phyloP scores from a whole-genome alignment of 2,329 filamentous ascomycete genomes.

The Neofusicoccum sp. region DNA sequence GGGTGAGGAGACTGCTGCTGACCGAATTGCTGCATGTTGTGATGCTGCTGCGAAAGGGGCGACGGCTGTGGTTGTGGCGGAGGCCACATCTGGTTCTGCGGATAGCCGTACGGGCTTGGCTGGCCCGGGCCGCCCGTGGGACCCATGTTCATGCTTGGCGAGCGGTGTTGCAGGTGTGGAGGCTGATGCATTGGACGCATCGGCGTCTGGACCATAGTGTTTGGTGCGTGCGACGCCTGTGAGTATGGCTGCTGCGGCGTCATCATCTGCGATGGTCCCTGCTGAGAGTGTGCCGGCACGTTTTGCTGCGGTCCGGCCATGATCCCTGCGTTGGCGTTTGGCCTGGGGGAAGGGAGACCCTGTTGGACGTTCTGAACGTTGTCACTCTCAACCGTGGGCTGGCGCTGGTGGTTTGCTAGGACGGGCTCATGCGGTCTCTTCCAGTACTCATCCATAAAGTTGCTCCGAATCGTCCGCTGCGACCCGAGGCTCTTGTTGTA shows the following conservation, averaged over 20 bases:
- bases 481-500: slow-evolving; percentile 84
- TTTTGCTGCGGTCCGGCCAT: slow-evolving; percentile 60
- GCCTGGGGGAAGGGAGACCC: slow-evolving; percentile 52
- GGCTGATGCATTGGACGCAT: slow-evolving; percentile 70
- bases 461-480: slow-evolving; percentile 75
- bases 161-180: slow-evolving; percentile 67
- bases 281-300: slow-evolving; percentile 58
- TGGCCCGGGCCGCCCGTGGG: slow-evolving; percentile 42
- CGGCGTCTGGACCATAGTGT: slow-evolving; percentile 71
- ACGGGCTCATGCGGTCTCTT: slow-evolving; percentile 80
- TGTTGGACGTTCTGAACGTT: slow-evolving; percentile 45
- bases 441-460: slow-evolving; percentile 83
- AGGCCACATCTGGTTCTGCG: slow-evolving; percentile 52
- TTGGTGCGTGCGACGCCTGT: slow-evolving; percentile 49
- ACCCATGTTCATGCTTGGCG: slow-evolving; percentile 58
- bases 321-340: slow-evolving; percentile 61
- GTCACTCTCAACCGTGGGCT: slow-evolving; percentile 42
- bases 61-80: slow-evolving; percentile 52
- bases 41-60: slow-evolving; percentile 47
- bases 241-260: slow-evolving; percentile 67
- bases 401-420: slow-evolving; percentile 48
- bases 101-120: slow-evolving; percentile 50
- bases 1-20: slow-evolving; percentile 47
- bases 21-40: slow-evolving; percentile 49
- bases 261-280: slow-evolving; percentile 66